Evolutionary conservation across 306 rosid species (phyloP), one percentile per base, ranked within the genome.

Genomic region (Prunus mira): DNA sequence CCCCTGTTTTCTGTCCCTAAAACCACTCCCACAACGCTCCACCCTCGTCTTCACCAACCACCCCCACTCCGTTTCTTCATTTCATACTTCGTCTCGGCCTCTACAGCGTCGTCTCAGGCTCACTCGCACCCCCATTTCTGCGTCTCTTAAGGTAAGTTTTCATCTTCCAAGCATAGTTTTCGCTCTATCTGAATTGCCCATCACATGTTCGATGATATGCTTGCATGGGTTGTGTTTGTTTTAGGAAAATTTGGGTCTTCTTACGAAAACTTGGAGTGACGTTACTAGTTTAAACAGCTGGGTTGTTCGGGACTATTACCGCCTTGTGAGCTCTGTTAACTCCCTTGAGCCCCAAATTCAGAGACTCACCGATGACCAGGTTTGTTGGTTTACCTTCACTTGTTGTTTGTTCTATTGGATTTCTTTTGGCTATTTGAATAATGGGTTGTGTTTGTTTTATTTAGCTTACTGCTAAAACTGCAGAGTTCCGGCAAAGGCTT

Each of bases 281-380:
- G 80, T 88, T 24, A 81, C 90, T 15, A 92, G 91, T 84, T 80
- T 92, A 73, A 95, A 92, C 84, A 80, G 83, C 77, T 95, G 97
- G 98, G 91, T 95, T 41, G 96, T 95, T 69, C 82, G 83, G 3
- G 98, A 92, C 54, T 95, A 92, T 61, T 86, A 85, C 72, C 96
- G 96, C 67, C 88, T 95, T 12, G 97, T 95, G 51, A 78, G 81
- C 49, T 85, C 93, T 27, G 98, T 95, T 27, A 92, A 92, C 67
- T 85, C 82, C 34, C 78, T 95, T 60, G 98, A 92, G 83, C 85
- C 88, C 1, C 87, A 71, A 47, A 82, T 85, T 41, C 87, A 75
- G 84, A 51, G 71, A 17, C 93, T 95, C 46, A 74, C 93, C 12
- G 95, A 95, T 82, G 93, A 89, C 71, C 89, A 87, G 91, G 94